phyloP scores from a whole-genome alignment of 2,329 filamentous ascomycete genomes.

The Microcyclospora pomicola region DNA sequence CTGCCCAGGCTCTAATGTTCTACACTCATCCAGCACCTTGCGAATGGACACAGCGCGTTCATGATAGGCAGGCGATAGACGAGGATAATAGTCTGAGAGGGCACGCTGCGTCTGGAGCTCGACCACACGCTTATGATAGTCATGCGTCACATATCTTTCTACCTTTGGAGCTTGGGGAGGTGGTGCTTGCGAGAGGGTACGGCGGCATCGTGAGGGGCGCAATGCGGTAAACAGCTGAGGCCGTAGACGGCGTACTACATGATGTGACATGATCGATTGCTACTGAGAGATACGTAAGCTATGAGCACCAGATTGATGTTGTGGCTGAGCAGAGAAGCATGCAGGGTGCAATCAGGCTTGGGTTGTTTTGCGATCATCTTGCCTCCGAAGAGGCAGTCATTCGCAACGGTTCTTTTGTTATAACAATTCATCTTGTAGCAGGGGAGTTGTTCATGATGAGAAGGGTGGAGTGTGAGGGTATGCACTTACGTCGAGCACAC shows the following conservation, averaged over 20 bases:
- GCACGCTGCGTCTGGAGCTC: constrained; percentile 39
- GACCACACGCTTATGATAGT: constrained; percentile 38
- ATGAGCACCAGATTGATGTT: constrained; percentile 15
- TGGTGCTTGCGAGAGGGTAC: constrained; percentile 23
- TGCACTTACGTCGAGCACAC: too few relatives aligned
- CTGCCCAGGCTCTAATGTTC: constrained; percentile 12
- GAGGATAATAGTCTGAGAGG: constrained; percentile 43
- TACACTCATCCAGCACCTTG: constrained; percentile 17
- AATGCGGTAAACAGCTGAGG: constrained; percentile 38
- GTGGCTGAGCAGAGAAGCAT: constrained; percentile 10
- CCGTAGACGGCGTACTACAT: constrained; percentile 39
- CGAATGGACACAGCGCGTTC: constrained; percentile 9
- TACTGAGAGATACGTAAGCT: not conserved
- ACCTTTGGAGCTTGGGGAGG: not conserved
- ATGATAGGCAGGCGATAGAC: constrained; percentile 20
- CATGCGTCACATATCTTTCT: constrained; percentile 14
- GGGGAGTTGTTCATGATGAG: constrained; percentile 9
- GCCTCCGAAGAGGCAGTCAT: constrained; percentile 38
- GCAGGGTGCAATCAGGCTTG: constrained; percentile 18
- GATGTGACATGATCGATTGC: constrained; percentile 17
- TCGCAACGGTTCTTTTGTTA: constrained; percentile 52
- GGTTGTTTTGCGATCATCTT: constrained; percentile 37
- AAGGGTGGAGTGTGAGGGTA: not conserved
- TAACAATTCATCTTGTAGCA: constrained; percentile 1
- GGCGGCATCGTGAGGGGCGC: constrained; percentile 9